Evolutionary conservation across 257 asterid species (phyloP), one percentile per base, ranked within the genome.

Genomic region (Scutellaria galericulata): DNA sequence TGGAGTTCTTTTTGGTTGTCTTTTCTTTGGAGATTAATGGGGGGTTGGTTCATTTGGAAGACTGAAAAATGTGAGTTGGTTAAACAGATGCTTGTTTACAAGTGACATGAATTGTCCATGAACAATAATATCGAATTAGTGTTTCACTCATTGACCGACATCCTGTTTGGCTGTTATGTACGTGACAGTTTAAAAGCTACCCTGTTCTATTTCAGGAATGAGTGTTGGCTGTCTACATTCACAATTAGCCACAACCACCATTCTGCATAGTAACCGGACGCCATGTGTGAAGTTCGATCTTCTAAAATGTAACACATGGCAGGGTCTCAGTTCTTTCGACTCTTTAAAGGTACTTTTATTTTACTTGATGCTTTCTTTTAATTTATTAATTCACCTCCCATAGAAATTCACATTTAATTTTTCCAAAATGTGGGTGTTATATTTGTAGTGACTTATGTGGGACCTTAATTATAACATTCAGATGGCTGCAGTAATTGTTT

Each of bases 291-390:
- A 76, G 68, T 83, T 76, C 45, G 83, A 83, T 66, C 46, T 75
- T 73, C 64, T 68, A 62, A 84, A 81, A 46, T 71, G 64, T 71
- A 66, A 71, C 56, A 44, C 78, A 7, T 72, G 53, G 71, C 60
- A 66, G 75, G 73, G 78, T 68, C 83, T 91, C 71, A 77, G 95
- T 64, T 87, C 84, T 60, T 87, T 83, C n/a, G 78, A 85, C 74
- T 82, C 93, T 70, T 47, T 91, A 40, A 80, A 88, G 97, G 98
- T 87, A 68, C 47, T 51, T 41, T 6, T 46, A 61, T 45, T 22
- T 40, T 9, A 9, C 53, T 22, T 14, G 53, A 2, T 27, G 11
- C 8, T 54, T 61, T 61, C 42, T 13, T 57, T 51, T 3, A 15
- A 31, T 42, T 18, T 47, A 27, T 42, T 14, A 35, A 60, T 59